Evolutionary conservation across 164 flowering plant species (phyloP).

Genomic region (Litsea cubeba): DNA sequence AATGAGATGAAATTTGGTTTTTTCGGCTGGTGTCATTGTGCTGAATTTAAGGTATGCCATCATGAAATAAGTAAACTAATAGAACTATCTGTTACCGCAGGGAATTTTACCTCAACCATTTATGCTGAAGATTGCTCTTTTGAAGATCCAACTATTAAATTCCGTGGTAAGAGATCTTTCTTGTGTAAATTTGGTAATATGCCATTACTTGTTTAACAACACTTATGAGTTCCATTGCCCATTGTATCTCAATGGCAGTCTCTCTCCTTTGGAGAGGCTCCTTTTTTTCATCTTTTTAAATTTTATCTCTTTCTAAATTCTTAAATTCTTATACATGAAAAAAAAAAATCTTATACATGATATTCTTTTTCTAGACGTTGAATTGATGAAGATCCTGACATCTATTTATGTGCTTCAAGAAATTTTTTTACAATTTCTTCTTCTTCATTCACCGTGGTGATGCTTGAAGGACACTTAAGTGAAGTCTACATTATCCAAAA

Average conservation of each 20-base stretch:
- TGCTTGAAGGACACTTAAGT: neutral
- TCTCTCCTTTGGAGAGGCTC: neutral
- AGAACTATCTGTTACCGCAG: constrained; percentile 22
- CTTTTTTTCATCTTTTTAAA: neutral
- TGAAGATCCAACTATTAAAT: constrained; percentile 91
- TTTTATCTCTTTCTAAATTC: neutral
- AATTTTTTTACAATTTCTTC: neutral
- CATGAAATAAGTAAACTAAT: neutral
- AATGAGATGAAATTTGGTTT: neutral
- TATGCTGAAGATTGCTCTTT: constrained; percentile 79
- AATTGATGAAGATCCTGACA: neutral
- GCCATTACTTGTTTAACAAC: too few species aligned
- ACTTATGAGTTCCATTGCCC: neutral
- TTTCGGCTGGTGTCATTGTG: neutral
- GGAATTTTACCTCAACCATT: constrained; percentile 58
- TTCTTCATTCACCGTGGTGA: neutral
- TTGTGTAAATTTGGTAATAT: neutral
- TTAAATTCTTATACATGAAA: neutral
- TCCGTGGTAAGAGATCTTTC: constrained; percentile 45
- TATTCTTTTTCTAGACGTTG: neutral
- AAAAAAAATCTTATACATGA: neutral
- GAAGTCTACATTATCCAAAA: neutral
- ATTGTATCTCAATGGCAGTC: neutral
- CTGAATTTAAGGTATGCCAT: neutral
- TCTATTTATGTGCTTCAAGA: neutral